phyloP scores from a whole-genome alignment of 768 basidiomycete species.

The Xanthoconium purpureum region DNA sequence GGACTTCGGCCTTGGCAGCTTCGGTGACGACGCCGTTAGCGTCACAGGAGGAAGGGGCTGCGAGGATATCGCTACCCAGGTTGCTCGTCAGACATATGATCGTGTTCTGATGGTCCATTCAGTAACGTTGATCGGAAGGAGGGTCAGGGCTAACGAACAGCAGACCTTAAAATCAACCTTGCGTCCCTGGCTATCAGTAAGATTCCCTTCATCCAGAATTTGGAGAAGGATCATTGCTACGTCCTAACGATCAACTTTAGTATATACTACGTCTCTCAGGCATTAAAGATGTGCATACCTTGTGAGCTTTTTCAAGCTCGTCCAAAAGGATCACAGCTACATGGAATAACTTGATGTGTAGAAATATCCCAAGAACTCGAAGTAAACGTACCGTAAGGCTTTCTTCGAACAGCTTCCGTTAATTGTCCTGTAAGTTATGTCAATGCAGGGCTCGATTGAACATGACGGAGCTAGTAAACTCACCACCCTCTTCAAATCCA shows the following conservation, averaged over 20 bases:
- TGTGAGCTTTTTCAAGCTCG: slow-evolving; percentile 74
- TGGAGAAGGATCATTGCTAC: slow-evolving; percentile 89
- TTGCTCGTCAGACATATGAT: slow-evolving; percentile 91
- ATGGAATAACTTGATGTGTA: background rate
- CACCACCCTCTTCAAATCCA: slow-evolving; percentile 69
- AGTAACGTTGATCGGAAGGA: background rate
- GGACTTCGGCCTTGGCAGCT: slow-evolving; percentile 61
- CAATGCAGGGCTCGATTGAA: background rate
- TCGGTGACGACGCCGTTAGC: slow-evolving; percentile 61
- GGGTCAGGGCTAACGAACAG: background rate
- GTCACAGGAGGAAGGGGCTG: slow-evolving; percentile 59
- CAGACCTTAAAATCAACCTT: slow-evolving; percentile 85
- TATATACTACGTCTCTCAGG: background rate
- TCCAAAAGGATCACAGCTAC: slow-evolving; percentile 63
- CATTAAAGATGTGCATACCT: slow-evolving; percentile 37
- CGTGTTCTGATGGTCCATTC: slow-evolving; percentile 57
- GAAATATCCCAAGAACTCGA: background rate
- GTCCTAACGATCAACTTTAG: slow-evolving; percentile 43
- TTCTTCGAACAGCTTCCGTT: slow-evolving; percentile 59
- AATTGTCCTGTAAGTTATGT: slow-evolving; percentile 43
- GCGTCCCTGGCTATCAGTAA: slow-evolving; percentile 90
- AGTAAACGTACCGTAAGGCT: slow-evolving; percentile 46
- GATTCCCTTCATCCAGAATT: slow-evolving; percentile 84
- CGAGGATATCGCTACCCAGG: slow-evolving; percentile 77
- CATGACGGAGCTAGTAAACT: slow-evolving; percentile 9